These are phyloP conservation scores for Polytrichum commune DNA, from an alignment of 225 moss, liverwort and hornwort genomes.

Conservation along the genomic window DNA sequence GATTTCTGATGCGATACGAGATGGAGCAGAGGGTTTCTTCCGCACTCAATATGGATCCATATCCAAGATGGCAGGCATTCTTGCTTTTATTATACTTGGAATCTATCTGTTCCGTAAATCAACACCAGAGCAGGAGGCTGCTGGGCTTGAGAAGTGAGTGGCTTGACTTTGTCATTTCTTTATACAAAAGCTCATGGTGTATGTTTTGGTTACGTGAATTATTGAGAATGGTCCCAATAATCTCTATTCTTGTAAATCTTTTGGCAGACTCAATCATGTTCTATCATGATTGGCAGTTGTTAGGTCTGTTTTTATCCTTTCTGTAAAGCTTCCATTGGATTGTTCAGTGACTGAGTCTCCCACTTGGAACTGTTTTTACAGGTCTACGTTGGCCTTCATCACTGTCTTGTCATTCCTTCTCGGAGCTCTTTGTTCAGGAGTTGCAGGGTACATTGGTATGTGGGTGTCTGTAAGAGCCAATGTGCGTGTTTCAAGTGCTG, in stretches of 20 bases:
- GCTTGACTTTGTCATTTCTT: not conserved
- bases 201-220: not conserved
- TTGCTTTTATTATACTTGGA: slow-evolving; percentile 73
- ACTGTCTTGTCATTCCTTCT: slow-evolving; percentile 90
- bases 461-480: slow-evolving; percentile 99
- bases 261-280: no score
- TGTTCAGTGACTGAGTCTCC: no score
- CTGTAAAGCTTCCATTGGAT: no score
- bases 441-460: slow-evolving; percentile 96
- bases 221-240: not conserved
- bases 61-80: slow-evolving; percentile 92
- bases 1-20: slow-evolving; percentile 98
- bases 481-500: slow-evolving; percentile 93
- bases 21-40: slow-evolving; percentile 98
- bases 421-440: slow-evolving; percentile 92
- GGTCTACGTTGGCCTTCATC: slow-evolving; percentile 79
- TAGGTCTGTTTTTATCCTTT: no score
- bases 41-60: slow-evolving; percentile 94
- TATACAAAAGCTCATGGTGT: not conserved
- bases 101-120: slow-evolving; percentile 86
- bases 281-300: no score
- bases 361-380: slow-evolving; percentile 23
- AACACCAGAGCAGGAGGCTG: slow-evolving; percentile 89
- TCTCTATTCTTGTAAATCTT: no score
- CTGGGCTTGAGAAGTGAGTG: slow-evolving; percentile 80